These are phyloP conservation scores for Phallus indusiatus DNA, from an alignment of 768 basidiomycete genomes.

Conservation along the genomic window DNA sequence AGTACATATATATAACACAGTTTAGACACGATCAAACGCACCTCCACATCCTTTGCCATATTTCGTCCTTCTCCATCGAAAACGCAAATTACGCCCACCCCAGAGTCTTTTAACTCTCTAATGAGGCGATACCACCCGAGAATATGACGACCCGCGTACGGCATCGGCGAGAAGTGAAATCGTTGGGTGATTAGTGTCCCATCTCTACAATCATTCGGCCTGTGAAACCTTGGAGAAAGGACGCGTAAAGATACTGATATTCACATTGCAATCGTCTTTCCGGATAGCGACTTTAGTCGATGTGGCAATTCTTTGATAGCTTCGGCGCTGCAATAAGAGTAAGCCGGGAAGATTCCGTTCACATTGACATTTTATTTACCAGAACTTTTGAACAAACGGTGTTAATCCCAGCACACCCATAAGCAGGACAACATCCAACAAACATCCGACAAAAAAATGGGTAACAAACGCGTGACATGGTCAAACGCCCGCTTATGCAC, in stretches of 20 bases:
- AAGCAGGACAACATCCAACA: background rate
- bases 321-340: conserved; percentile 12
- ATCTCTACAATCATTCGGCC: conserved; percentile 40
- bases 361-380: conserved; percentile 1
- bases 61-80: conserved; percentile 69
- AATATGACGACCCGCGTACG: conserved; percentile 60
- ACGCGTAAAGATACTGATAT: conserved; percentile 5
- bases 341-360: background rate
- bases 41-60: conserved; percentile 64
- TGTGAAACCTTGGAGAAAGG: background rate
- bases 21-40: conserved; percentile 21
- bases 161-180: conserved; percentile 60
- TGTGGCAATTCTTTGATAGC: conserved; percentile 37
- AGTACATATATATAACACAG: background rate
- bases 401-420: conserved; percentile 15
- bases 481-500: no score
- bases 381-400: conserved; percentile 13
- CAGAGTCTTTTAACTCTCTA: conserved; percentile 47
- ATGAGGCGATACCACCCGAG: conserved; percentile 70
- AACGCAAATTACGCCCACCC: conserved; percentile 59
- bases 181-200: conserved; percentile 81
- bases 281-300: conserved; percentile 49
- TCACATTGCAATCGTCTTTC: conserved; percentile 71
- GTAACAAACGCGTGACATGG: background rate
- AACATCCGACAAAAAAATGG: background rate